Conservation (phyloP, 331 rosid genomes). For the Acacia concinna region DNA sequence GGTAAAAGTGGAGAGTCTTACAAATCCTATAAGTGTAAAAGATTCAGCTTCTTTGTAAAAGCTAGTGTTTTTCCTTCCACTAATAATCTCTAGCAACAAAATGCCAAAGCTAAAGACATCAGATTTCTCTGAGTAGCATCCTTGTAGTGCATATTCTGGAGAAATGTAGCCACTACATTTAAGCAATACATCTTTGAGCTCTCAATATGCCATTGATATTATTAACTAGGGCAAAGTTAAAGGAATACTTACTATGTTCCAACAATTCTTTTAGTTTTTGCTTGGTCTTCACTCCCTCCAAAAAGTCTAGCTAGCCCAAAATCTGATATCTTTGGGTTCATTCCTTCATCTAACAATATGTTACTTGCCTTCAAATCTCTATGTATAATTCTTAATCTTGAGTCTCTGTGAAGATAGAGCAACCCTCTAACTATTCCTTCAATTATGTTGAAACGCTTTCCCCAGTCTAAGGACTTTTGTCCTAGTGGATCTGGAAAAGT, state of each 20-base stretch:
- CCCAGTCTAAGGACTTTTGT: too few species aligned
- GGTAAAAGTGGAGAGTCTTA: conserved; percentile 7
- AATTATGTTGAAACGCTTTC: too few species aligned
- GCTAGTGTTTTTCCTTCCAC: conserved; percentile 42
- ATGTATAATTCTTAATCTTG: too few species aligned
- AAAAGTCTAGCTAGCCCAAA: conserved; percentile 36
- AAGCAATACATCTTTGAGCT: neutral
- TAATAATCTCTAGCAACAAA: conserved; percentile 43
- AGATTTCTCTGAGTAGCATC: too few species aligned
- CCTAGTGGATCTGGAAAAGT: too few species aligned
- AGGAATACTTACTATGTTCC: too few species aligned
- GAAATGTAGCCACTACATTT: too few species aligned
- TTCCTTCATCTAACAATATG: conserved; percentile 3
- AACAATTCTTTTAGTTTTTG: conserved; percentile 12
- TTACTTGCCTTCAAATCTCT: neutral
- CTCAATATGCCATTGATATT: neutral
- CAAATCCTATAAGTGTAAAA: conserved; percentile 31
- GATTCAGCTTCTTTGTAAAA: conserved; percentile 21
- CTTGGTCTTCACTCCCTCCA: neutral
- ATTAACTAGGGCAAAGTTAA: neutral
- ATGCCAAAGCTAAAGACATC: conserved; percentile 49
- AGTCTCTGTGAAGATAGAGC: too few species aligned
- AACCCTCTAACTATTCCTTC: too few species aligned
- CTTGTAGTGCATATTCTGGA: too few species aligned
- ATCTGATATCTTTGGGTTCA: conserved; percentile 18